phyloP scores from a whole-genome alignment of 1,284 basidiomycete species.

The Cerrena zonata region DNA sequence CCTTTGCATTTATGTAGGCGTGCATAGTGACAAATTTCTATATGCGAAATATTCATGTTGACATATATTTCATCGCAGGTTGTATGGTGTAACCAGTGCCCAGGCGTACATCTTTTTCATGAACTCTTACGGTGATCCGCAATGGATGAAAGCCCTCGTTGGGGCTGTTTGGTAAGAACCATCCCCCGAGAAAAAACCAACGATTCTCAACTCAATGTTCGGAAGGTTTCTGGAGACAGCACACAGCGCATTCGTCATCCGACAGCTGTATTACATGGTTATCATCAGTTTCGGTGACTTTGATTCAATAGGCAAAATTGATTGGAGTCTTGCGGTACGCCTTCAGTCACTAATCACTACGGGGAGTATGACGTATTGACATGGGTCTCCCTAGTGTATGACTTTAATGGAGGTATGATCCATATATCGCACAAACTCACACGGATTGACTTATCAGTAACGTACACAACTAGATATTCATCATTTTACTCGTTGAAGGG shows the following conservation, averaged over 20 bases:
- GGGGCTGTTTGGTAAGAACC: not conserved
- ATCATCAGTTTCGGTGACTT: not conserved
- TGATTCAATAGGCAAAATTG: not conserved
- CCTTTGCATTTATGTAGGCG: not conserved
- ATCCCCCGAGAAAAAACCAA: not conserved
- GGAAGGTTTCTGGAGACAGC: not conserved
- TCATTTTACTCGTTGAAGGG: not conserved
- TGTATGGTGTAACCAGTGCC: not conserved
- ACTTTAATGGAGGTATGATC: not conserved
- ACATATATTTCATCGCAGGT: not conserved
- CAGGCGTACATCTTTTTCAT: not conserved
- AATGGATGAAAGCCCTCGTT: not conserved
- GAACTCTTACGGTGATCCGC: not conserved
- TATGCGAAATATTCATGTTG: not conserved
- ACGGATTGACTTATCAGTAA: not conserved
- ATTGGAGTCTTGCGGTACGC: slow-evolving; percentile 1
- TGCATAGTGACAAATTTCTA: not conserved
- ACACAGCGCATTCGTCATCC: not conserved
- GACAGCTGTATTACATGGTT: not conserved
- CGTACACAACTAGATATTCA: not conserved
- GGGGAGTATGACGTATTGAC: not conserved
- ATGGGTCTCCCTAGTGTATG: not conserved
- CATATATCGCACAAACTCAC: too few species aligned
- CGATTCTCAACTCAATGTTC: not conserved
- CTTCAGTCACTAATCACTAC: not conserved